These are phyloP conservation scores for Chalaropsis thielavioides DNA, from an alignment of 2,329 filamentous ascomycete genomes.

Conservation along the genomic window DNA sequence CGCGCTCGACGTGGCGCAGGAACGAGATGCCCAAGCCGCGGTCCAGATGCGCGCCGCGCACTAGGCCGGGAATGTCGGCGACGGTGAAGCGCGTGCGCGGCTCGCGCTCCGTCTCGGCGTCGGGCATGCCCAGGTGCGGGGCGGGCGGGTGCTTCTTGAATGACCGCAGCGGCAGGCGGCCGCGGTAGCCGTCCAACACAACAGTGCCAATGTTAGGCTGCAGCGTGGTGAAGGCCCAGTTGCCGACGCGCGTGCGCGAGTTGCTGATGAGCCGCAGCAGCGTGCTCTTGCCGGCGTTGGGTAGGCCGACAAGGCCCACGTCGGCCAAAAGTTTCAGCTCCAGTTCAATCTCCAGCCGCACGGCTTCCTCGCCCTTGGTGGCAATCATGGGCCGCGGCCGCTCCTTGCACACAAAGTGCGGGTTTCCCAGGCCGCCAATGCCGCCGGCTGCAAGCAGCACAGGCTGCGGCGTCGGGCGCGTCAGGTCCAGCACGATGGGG, in stretches of 20 bases:
- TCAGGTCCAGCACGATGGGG: slow-evolving; percentile 60
- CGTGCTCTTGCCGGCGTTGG: slow-evolving; percentile 93
- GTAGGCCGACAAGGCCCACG: slow-evolving; percentile 83
- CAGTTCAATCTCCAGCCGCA: slow-evolving; percentile 66
- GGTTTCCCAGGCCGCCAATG: slow-evolving; percentile 81
- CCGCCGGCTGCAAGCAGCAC: slow-evolving; percentile 78
- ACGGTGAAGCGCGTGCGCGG: slow-evolving; percentile 63
- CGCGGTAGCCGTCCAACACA: slow-evolving; percentile 73
- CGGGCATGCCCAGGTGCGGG: slow-evolving; percentile 27
- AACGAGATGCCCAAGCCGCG: slow-evolving; percentile 84
- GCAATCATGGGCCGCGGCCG: slow-evolving; percentile 70
- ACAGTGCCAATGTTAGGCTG: slow-evolving; percentile 94
- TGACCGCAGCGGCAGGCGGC: slow-evolving; percentile 32
- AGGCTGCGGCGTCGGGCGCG: slow-evolving; percentile 63
- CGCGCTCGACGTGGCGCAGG: slow-evolving; percentile 84
- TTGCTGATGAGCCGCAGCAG: slow-evolving; percentile 76
- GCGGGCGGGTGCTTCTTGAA: slow-evolving; percentile 22
- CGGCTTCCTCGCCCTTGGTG: slow-evolving; percentile 67
- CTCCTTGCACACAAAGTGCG: slow-evolving; percentile 73
- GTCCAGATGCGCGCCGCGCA: slow-evolving; percentile 85
- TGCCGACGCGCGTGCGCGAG: slow-evolving; percentile 74
- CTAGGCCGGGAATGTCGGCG: slow-evolving; percentile 87
- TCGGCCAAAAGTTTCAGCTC: slow-evolving; percentile 93
- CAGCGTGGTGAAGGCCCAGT: slow-evolving; percentile 94
- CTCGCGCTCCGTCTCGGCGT: slow-evolving; percentile 26